Evolutionary conservation across 179 eudicot species (phyloP).

Genomic region (Gypsophila paniculata): DNA sequence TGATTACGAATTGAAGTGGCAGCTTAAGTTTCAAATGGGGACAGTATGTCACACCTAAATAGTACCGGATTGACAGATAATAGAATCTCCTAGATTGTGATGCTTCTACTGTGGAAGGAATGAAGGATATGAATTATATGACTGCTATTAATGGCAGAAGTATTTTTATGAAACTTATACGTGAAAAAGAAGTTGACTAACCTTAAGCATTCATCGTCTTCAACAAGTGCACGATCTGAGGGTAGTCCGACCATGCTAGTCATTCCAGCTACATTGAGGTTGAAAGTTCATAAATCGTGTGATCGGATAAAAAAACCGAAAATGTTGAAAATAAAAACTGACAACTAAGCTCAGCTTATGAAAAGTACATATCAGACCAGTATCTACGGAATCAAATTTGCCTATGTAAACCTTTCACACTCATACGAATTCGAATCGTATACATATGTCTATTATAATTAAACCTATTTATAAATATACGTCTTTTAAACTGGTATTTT

Average conservation of each 20-base stretch:
- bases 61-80: background rate
- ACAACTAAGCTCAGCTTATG: background rate
- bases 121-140: background rate
- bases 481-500: background rate
- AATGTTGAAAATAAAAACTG: background rate
- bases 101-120: background rate
- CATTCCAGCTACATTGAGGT: constrained; percentile 53
- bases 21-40: background rate
- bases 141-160: constrained; percentile 1
- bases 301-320: background rate
- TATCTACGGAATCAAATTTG: background rate
- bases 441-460: too few relatives aligned
- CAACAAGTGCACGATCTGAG: constrained; percentile 78
- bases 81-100: background rate
- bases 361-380: background rate
- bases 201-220: constrained; percentile 90
- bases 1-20: background rate
- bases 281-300: constrained; percentile 2
- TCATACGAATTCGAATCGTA: background rate
- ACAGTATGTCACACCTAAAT: constrained; percentile 4
- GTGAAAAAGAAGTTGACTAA: constrained; percentile 22
- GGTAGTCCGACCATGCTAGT: constrained; percentile 90
- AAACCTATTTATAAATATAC: too few relatives aligned
- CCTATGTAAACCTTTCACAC: background rate
- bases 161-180: background rate